Conservation (phyloP, 163 green algal species). For the Scenedesmus sp. region DNA sequence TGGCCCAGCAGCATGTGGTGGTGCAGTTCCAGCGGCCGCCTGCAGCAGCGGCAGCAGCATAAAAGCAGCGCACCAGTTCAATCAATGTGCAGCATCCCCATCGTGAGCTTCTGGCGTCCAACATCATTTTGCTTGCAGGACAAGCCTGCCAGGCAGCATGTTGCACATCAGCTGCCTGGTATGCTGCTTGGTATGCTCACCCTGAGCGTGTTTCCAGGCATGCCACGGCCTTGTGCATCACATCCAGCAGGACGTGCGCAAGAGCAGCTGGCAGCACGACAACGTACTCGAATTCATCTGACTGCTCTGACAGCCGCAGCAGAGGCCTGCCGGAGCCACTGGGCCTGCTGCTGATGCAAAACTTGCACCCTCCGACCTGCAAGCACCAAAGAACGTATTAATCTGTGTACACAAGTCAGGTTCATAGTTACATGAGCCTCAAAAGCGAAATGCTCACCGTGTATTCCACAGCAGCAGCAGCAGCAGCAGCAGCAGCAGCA, state of each 20-base stretch:
- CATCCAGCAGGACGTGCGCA: neutral
- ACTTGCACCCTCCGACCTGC: constrained; percentile 16
- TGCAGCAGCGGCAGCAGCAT: constrained; percentile 1
- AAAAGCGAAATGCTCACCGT: neutral
- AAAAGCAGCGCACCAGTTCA: neutral
- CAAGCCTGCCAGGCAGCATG: neutral
- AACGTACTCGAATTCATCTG: constrained; percentile 25
- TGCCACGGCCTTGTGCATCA: neutral
- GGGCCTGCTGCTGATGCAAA: neutral
- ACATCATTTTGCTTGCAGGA: neutral
- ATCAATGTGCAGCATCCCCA: neutral
- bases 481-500: no score
- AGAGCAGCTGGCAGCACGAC: constrained; percentile 23
- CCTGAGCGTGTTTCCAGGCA: neutral
- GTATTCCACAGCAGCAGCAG: constrained; percentile 7
- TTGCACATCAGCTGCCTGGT: neutral
- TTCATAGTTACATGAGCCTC: neutral
- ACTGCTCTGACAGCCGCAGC: constrained; percentile 39
- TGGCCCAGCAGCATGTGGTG: neutral
- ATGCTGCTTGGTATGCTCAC: neutral
- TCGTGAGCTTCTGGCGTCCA: neutral
- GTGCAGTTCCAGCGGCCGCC: constrained; percentile 21
- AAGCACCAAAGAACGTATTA: neutral
- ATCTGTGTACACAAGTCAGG: neutral
- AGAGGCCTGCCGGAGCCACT: neutral